A percentile compares a stretch with the other conserved stretches of the same genome.
phyloP scores from a whole-genome alignment of 169 alveolate genomes.

The Eimeria mitis region DNA sequence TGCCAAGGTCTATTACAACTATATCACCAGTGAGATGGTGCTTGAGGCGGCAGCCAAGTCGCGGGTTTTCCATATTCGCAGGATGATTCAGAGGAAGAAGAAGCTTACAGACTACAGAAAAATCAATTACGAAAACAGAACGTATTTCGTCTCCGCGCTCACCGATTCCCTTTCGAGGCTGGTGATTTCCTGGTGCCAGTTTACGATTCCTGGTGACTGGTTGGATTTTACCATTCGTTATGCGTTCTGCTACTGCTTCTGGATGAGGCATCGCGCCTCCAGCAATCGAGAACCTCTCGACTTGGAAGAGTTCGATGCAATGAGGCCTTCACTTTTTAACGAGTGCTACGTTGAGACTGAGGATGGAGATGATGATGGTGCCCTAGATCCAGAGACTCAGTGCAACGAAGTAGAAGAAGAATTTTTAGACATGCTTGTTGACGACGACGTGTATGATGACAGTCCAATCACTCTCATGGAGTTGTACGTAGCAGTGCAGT shows the following conservation, averaged over 20 bases:
- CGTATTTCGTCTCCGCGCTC: conserved; percentile 80
- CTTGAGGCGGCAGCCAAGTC: conserved; percentile 84
- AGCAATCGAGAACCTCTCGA: conserved; percentile 80
- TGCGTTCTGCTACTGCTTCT: conserved; percentile 83
- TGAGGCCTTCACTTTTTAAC: conserved; percentile 76
- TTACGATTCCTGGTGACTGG: conserved; percentile 84
- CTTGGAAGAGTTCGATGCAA: conserved; percentile 81
- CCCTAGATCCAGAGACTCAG: conserved; percentile 13
- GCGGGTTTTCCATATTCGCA: conserved; percentile 75
- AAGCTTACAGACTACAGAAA: conserved; percentile 68
- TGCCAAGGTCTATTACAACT: conserved; percentile 83
- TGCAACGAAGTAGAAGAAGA: conserved; percentile 77
- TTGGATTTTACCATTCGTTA: conserved; percentile 84
- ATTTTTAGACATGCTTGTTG: conserved; percentile 74
- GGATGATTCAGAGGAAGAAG: conserved; percentile 69
- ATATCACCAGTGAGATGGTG: conserved; percentile 83
- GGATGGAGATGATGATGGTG: conserved; percentile 68
- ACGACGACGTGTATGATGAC: conserved; percentile 82
- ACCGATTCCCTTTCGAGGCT: conserved; percentile 82
- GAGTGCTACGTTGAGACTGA: conserved; percentile 73
- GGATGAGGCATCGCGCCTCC: conserved; percentile 83
- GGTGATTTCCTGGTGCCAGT: conserved; percentile 82
- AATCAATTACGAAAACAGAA: conserved; percentile 81
- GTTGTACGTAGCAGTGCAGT: conserved; percentile 84
- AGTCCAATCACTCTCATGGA: conserved; percentile 83